A percentile compares a stretch with the other conserved stretches of the same genome.
Conservation (phyloP, 352 stramenopile species). For the Phytophthora sansomeana region DNA sequence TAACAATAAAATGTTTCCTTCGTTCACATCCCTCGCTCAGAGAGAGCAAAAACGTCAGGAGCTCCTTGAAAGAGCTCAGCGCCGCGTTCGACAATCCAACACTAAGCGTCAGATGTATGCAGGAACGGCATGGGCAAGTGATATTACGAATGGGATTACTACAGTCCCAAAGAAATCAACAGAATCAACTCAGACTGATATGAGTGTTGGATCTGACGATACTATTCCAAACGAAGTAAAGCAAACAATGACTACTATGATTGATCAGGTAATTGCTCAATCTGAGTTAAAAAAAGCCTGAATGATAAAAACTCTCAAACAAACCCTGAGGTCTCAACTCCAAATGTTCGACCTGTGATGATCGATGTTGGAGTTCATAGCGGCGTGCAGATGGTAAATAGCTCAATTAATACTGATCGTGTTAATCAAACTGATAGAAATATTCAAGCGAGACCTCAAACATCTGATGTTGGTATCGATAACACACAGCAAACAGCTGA, state of each 20-base stretch:
- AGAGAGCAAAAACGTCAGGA: no score
- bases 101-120: constrained; percentile 27
- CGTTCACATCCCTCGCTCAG: no score
- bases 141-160: constrained; percentile 29
- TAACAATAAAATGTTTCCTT: no score
- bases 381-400: constrained; percentile 1
- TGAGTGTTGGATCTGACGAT: no score
- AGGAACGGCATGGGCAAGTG: constrained; percentile 24
- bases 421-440: constrained; percentile 11
- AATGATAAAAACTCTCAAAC: constrained; percentile 18
- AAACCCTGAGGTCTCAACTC: constrained; percentile 13
- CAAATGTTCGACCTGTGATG: constrained; percentile 14
- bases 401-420: constrained; percentile 7
- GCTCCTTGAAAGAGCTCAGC: constrained; percentile 20
- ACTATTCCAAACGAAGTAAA: no score
- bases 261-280: no score
- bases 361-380: constrained; percentile 13
- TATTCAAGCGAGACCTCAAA: constrained; percentile 10
- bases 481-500: no score
- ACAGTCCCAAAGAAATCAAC: no score
- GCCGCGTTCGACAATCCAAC: constrained; percentile 11
- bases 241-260: no score
- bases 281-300: no score
- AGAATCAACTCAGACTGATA: no score
- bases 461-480: no score